phyloP scores from a whole-genome alignment of 495 filamentous ascomycete species.

The Aspergillus carlsbadensis region DNA sequence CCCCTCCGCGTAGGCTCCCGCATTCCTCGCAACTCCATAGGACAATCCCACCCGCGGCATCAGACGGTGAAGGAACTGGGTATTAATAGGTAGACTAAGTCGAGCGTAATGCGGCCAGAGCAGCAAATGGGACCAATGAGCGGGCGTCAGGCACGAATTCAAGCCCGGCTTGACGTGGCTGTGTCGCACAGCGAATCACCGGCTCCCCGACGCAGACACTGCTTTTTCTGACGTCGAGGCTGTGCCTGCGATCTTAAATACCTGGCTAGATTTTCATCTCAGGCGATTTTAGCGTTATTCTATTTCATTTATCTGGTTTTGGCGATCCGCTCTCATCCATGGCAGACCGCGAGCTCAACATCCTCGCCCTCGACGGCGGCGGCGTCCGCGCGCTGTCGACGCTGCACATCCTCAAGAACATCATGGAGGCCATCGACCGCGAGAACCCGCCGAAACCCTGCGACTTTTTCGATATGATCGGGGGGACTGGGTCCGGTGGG shows the following conservation, averaged over 20 bases:
- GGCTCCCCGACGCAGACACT: background rate
- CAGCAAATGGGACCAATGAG: background rate
- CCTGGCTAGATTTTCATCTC: too few species aligned
- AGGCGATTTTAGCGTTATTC: too few species aligned
- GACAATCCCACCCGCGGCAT: background rate
- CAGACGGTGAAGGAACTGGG: background rate
- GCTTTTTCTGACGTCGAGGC: background rate
- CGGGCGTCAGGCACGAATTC: background rate
- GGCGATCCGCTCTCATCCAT: too few species aligned
- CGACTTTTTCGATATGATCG: conserved; percentile 47
- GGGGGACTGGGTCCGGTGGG: conserved; percentile 43
- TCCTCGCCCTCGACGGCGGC: conserved; percentile 53
- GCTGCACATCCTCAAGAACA: conserved; percentile 47
- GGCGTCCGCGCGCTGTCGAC: conserved; percentile 54
- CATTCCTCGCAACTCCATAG: background rate
- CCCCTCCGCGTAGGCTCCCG: background rate
- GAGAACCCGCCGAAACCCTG: conserved; percentile 47
- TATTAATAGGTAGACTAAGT: background rate
- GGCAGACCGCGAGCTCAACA: conserved; percentile 26
- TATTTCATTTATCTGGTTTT: too few species aligned
- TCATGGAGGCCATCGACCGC: conserved; percentile 45
- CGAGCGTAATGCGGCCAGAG: background rate
- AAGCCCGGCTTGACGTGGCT: background rate
- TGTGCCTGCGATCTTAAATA: background rate
- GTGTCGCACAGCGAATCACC: background rate